Evolutionary conservation across 768 basidiomycete species (phyloP).

Genomic region (Lactarius quietus): DNA sequence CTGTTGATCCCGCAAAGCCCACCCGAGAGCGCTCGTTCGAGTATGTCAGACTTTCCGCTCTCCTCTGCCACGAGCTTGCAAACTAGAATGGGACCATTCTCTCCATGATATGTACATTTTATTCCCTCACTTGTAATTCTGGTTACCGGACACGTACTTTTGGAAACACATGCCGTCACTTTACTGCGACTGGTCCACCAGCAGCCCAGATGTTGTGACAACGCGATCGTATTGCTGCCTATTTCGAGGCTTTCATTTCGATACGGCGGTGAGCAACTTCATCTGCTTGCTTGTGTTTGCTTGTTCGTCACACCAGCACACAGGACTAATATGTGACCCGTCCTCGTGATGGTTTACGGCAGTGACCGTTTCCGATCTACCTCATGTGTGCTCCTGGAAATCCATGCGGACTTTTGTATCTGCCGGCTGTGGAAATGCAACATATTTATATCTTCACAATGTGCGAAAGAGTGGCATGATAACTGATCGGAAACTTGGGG

Average conservation of each 20-base stretch:
- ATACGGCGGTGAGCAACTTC: too few species aligned
- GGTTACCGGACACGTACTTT: too few species aligned
- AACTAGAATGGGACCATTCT: background rate
- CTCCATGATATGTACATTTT: background rate
- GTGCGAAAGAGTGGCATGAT: background rate
- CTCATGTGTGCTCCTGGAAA: background rate
- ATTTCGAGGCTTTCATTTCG: too few species aligned
- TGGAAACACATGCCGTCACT: too few species aligned
- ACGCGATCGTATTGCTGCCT: too few species aligned
- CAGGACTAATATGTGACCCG: background rate
- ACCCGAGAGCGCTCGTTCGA: background rate
- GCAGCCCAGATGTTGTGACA: too few species aligned
- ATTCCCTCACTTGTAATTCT: background rate
- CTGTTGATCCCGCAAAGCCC: background rate
- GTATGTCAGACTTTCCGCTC: background rate
- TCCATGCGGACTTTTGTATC: background rate
- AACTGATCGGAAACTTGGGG: background rate
- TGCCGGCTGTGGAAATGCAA: background rate
- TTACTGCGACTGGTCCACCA: too few species aligned
- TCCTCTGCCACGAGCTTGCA: background rate
- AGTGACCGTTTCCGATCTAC: background rate
- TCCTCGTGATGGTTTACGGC: background rate
- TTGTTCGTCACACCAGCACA: background rate
- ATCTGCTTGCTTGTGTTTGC: too few species aligned
- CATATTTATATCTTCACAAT: background rate